Conservation (phyloP, 176 grass and related monocot genomes). For the Musa acuminata region DNA sequence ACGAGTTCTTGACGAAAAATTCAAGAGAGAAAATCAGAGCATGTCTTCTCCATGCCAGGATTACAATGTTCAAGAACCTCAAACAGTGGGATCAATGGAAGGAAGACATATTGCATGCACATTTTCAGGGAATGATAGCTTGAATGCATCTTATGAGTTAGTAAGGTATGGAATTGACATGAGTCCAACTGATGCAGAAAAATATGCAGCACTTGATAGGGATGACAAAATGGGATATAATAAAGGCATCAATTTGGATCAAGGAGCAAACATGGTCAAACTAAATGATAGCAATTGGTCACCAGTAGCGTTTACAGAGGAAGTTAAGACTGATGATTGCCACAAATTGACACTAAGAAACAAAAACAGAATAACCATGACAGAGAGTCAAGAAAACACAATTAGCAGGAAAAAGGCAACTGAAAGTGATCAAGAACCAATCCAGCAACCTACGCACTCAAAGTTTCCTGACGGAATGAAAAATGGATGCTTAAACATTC, state of each 20-base stretch:
- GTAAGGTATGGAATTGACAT: background rate
- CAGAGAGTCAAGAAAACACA: background rate
- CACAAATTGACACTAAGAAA: background rate
- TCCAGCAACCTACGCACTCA: background rate
- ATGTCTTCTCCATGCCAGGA: background rate
- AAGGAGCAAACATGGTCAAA: background rate
- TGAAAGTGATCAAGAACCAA: background rate
- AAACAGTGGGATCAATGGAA: slow-evolving; percentile 1
- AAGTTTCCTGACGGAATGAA: background rate
- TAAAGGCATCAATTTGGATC: no score
- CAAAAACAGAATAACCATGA: background rate
- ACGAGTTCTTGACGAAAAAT: slow-evolving; percentile 1
- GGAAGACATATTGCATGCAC: background rate
- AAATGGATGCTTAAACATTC: slow-evolving; percentile 5
- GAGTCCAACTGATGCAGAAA: background rate
- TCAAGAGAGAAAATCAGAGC: slow-evolving; percentile 3
- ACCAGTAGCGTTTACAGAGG: background rate
- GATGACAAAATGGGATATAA: background rate
- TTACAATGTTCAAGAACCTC: background rate
- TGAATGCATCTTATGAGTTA: background rate
- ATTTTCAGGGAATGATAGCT: background rate
- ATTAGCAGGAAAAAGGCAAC: background rate
- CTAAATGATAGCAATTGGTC: background rate
- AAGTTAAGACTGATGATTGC: background rate
- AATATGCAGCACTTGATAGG: slow-evolving; percentile 4